Evolutionary conservation across 73 alveolate species (phyloP).

Genomic region (Tetrahymena malaccensis): DNA sequence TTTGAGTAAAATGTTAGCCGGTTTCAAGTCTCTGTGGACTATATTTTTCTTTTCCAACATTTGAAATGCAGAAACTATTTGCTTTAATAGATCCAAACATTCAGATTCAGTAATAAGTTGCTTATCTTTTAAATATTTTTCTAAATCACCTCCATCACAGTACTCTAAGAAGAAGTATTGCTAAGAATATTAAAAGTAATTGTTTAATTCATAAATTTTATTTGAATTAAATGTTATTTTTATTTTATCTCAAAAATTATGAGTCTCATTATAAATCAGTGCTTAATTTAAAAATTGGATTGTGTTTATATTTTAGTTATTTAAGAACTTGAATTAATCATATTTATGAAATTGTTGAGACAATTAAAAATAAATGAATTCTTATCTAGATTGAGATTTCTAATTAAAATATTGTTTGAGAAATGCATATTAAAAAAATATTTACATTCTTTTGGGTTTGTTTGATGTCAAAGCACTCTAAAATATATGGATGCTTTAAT

Average conservation of each 20-base stretch:
- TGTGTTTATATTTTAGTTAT: too few relatives aligned
- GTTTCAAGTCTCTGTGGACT: constrained; percentile 37
- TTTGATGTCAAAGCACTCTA: not conserved
- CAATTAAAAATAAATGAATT: too few relatives aligned
- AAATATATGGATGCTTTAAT: not conserved
- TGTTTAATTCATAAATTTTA: too few relatives aligned
- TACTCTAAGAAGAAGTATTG: constrained; percentile 23
- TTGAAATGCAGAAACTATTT: constrained; percentile 10
- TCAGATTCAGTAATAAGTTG: not conserved
- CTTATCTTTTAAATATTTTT: not conserved
- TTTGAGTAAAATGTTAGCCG: constrained; percentile 32
- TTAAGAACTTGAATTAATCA: too few relatives aligned
- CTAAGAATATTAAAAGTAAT: constrained; percentile 3
- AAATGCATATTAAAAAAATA: not conserved
- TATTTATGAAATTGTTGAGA: too few relatives aligned
- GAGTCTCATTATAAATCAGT: too few relatives aligned
- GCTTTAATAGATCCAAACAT: not conserved
- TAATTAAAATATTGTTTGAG: too few relatives aligned
- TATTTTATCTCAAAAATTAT: too few relatives aligned
- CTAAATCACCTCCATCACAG: constrained; percentile 31
- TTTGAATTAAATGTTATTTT: too few relatives aligned
- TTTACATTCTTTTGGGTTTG: not conserved
- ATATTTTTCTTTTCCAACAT: constrained; percentile 23
- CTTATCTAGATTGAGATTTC: too few relatives aligned
- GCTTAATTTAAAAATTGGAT: too few relatives aligned